Base-by-base conservation (phyloP, 1,284 basidiomycete species). In the Xerocomus nothofagi region DNA sequence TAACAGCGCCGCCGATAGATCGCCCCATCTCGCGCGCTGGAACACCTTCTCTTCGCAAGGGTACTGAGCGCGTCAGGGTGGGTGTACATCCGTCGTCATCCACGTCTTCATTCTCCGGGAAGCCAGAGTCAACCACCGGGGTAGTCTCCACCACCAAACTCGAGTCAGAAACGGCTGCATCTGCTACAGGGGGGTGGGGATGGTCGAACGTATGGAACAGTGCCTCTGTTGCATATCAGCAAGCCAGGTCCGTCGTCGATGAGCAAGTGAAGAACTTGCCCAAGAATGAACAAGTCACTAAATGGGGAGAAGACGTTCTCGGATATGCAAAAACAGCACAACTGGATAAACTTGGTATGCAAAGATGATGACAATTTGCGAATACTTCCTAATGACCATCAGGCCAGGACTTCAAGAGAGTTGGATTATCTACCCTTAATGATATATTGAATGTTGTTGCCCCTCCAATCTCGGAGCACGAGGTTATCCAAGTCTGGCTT, bases 391-490 rank as follows among this genome's bases (percentile, higher is more conserved):
- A 32, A 57, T 33, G 26, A 14, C 26, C 18, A 50, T 24, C 61
- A 94, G 93, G 93, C 43, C 80, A 92, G 64, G 93, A 95, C 62
- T 85, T 96, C 60, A 88, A 86, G 63, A 81, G 85, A 39, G 88
- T 91, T 27, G 92, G 93, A 23, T 71, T 93, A 53, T 93, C 90
- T 7, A 93, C 93, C 1, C 71, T 97, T 23, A 91, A 84, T 4
- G 94, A 96, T 50, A 84, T 99, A 48, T 73, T 99, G 54, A 97
- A 98, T 66, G 95, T 89, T 15, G 96, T 99, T 44, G 97, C 96
- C 0, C 97, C 97, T 23, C 97, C 97, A 4, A 98, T 99, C 59
- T 91, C 94, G 12, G 93, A 94, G 60, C 96, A 99, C 67, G 97
- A 99, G 72, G 93, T 98, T 18, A 91, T 99, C 52, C 86, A 97